Evolutionary conservation across 371 early-diverging fungal genomes (phyloP).

Genomic region (Apophysomyces elegans): DNA sequence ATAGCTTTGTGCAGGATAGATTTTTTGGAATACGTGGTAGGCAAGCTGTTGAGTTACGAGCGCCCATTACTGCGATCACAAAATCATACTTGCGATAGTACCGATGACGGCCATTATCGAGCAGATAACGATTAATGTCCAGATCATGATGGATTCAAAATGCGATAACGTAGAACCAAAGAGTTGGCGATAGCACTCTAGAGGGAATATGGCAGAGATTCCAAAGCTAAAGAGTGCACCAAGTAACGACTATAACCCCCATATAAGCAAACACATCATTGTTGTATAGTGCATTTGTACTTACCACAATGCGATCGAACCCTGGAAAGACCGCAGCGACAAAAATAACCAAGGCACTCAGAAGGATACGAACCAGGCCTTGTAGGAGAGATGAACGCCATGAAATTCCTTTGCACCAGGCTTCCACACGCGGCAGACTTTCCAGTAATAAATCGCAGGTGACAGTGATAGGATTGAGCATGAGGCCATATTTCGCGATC

Average conservation of each 20-base stretch:
- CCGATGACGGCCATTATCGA: constrained; percentile 34
- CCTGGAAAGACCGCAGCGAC: constrained; percentile 63
- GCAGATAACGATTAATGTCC: constrained; percentile 27
- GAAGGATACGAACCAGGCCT: constrained; percentile 20
- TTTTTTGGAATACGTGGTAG: too few species aligned
- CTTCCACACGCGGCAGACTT: constrained; percentile 17
- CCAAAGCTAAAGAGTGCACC: constrained; percentile 44
- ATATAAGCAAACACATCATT: constrained; percentile 4
- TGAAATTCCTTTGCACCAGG: constrained; percentile 25
- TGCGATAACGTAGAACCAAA: constrained; percentile 30
- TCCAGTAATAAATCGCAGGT: constrained; percentile 47
- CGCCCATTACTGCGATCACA: not conserved
- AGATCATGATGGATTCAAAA: constrained; percentile 20
- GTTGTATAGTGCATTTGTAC: not conserved
- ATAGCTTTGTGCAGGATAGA: too few species aligned
- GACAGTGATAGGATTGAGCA: constrained; percentile 59
- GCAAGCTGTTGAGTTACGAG: too few species aligned
- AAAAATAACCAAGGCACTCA: constrained; percentile 28
- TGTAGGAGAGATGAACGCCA: constrained; percentile 26
- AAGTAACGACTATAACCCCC: constrained; percentile 30
- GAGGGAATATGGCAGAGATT: constrained; percentile 50
- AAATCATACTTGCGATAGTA: constrained; percentile 40
- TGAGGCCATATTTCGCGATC: constrained; percentile 46
- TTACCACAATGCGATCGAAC: constrained; percentile 69
- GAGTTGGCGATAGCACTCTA: constrained; percentile 42